Percentiles rank a stretch among this genome's conserved stretches.
Evolutionary conservation across 2,329 filamentous ascomycete genomes (phyloP).

Genomic region (Arthrobotrys entomopaga): DNA sequence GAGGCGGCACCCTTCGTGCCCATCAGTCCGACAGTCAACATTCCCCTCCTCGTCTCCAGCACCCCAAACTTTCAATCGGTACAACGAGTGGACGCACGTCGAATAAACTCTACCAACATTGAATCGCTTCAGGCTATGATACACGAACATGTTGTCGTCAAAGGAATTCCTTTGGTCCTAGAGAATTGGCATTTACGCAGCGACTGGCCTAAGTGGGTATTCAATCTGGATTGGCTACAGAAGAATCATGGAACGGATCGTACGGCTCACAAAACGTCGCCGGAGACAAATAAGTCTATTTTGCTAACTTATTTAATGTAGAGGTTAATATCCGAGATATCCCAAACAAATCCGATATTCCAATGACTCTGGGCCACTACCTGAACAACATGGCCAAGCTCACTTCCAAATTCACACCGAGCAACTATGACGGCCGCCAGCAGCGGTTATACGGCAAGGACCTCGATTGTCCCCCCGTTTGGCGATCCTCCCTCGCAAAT

Average conservation of each 20-base stretch:
- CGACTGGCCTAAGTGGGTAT: constrained; percentile 74
- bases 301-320: constrained; percentile 61
- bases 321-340: constrained; percentile 89
- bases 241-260: constrained; percentile 81
- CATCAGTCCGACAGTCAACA: constrained; percentile 84
- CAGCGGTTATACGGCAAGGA: constrained; percentile 96
- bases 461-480: constrained; percentile 90
- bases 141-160: constrained; percentile 80
- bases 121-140: constrained; percentile 88
- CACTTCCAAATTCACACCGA: constrained; percentile 80
- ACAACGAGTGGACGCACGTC: constrained; percentile 78
- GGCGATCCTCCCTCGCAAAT: constrained; percentile 81
- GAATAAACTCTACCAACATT: constrained; percentile 79
- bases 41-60: constrained; percentile 77
- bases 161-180: constrained; percentile 88
- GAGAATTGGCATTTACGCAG: constrained; percentile 84
- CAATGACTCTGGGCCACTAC: constrained; percentile 90
- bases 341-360: constrained; percentile 75
- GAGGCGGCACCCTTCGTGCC: constrained; percentile 74
- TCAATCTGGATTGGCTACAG: constrained; percentile 82
- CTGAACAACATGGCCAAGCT: constrained; percentile 85
- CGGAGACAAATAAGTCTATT: constrained; percentile 29
- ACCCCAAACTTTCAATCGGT: constrained; percentile 89
- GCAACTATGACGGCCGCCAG: constrained; percentile 78
- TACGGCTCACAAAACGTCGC: constrained; percentile 63